Evolutionary conservation across 2,329 filamentous ascomycete species (phyloP), one percentile per base, ranked within the genome.

Genomic region (Thielaviopsis punctulata): DNA sequence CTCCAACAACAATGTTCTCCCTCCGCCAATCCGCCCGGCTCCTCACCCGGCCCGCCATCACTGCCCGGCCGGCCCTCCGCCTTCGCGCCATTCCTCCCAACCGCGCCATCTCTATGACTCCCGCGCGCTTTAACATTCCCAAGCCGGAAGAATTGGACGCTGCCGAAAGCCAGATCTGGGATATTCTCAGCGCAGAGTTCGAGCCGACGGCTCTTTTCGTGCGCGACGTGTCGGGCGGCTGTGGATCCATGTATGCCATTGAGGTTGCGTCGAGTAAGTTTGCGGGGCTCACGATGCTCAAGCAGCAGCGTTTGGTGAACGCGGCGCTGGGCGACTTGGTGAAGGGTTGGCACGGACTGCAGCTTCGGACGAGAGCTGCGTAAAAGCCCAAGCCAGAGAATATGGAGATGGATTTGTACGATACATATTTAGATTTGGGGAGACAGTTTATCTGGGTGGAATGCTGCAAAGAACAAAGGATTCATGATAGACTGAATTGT

Each of bases 181-280:
- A 75, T 54, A 66, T 70, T 48, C 66, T 79, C 50, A 57, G 64
- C 18, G 64, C 65, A 6, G 73, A 73, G 60, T 74, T 79, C 52
- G 57, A 63, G 1, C 75, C 76, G 0, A 70, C 70, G 0, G 65
- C 73, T 54, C 65, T 80, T 23, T 65, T 79, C 64, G 84, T 92
- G 9, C 81, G 83, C 63, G 86, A 93, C 66, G 78, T 92, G 49
- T 86, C 82, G 22, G 86, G 86, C 54, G 86, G 86, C 25, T 93
- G 86, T 67, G 86, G 86, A 9, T 85, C 80, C 62, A 92, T 92
- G 86, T 92, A 92, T 68, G 82, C 80, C 52, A 82, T 93, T 58
- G 82, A 89, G 60, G 80, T 92, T 57, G 75, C 79, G 47, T 85
- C 82, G 7, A 72, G 79, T 46, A 74, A 72, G 60, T 93, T 93